A percentile compares a stretch with the other conserved stretches of the same genome.
These are phyloP conservation scores for Ogataea glucozyma DNA, from an alignment of 805 yeast genomes.

Conservation along the genomic window DNA sequence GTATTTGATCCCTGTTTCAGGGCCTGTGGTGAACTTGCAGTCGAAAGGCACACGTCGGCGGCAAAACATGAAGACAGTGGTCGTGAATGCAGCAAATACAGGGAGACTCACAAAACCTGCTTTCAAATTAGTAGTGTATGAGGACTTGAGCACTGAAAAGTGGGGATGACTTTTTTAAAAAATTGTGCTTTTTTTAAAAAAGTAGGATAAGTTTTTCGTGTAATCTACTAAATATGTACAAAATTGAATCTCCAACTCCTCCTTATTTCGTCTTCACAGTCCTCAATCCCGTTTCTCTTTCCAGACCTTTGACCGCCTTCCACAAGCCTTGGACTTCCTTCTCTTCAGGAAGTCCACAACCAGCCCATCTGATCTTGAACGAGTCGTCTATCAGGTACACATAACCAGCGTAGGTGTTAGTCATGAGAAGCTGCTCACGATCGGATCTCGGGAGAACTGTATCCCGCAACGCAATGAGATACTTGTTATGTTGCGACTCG, in stretches of 20 bases:
- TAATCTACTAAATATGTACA: slow-evolving; percentile 10
- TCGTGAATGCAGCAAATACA: background rate
- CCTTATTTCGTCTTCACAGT: slow-evolving; percentile 18
- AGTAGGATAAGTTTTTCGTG: no score
- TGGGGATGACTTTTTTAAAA: no score
- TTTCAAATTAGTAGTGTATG: no score
- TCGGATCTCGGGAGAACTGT: slow-evolving; percentile 55
- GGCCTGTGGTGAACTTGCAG: slow-evolving; percentile 15
- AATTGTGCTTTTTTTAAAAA: background rate
- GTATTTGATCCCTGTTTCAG: slow-evolving; percentile 14
- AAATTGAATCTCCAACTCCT: slow-evolving; percentile 6
- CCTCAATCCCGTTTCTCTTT: slow-evolving; percentile 42
- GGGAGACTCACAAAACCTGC: background rate
- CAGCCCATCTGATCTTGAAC: slow-evolving; percentile 86
- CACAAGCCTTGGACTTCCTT: slow-evolving; percentile 64
- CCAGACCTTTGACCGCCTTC: slow-evolving; percentile 63
- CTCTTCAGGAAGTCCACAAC: slow-evolving; percentile 76
- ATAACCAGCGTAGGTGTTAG: slow-evolving; percentile 81
- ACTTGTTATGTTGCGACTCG: slow-evolving; percentile 44
- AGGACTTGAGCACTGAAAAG: no score
- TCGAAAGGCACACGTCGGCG: slow-evolving; percentile 10
- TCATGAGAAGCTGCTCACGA: slow-evolving; percentile 61
- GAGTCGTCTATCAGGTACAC: slow-evolving; percentile 73
- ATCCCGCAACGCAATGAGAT: slow-evolving; percentile 61
- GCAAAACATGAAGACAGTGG: slow-evolving; percentile 1